Evolutionary conservation across 352 stramenopile species (phyloP), one percentile per base, ranked within the genome.

Genomic region (Phytophthora vignae): DNA sequence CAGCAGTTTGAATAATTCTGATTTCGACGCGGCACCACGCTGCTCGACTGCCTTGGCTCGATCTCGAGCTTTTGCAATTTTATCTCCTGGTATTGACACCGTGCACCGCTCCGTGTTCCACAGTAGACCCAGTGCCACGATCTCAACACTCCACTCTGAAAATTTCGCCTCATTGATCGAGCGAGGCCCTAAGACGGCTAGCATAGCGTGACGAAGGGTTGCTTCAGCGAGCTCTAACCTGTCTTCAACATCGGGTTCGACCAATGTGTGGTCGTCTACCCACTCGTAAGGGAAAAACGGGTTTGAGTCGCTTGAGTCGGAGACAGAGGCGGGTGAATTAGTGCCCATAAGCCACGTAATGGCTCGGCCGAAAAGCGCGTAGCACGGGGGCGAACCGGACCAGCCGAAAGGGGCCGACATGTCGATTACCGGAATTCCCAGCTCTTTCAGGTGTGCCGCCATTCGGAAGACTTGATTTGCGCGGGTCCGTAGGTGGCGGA

Each of bases 111-210:
- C 2, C 0, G 67, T 76, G 17, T 79, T 67, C 49, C 57, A 82
- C 0, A 19, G 4, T 0, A 82, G 25, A 2, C 60, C 74, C 0
- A 81, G 44, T 0, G 55, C 69, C 1, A 64, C 29, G 0, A 83
- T 22, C 27, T 67, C 22, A 0, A 25, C 57, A 2, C 17, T 27
- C 72, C 65, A 83, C 0, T 0, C 0, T 0, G 72, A 71, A 60
- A 80, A 77, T 21, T 76, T 81, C 0, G 66, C 25, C 33, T 81
- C 73, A 21, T 83, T 83, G 1, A 81, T 68, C 0, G 69, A 60
- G 2, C 64, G 40, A 0, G 64, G 63, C 0, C 69, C 73, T 6
- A 78, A 49, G 0, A 77, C 55, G 1, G 64, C 64, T n/a, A 81
- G 44, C 64, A 83, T 79, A 0, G 63, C 64, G 22, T 69, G 55